phyloP scores from a whole-genome alignment of 78 protist genomes.

The Mastigamoeba balamuthi region DNA sequence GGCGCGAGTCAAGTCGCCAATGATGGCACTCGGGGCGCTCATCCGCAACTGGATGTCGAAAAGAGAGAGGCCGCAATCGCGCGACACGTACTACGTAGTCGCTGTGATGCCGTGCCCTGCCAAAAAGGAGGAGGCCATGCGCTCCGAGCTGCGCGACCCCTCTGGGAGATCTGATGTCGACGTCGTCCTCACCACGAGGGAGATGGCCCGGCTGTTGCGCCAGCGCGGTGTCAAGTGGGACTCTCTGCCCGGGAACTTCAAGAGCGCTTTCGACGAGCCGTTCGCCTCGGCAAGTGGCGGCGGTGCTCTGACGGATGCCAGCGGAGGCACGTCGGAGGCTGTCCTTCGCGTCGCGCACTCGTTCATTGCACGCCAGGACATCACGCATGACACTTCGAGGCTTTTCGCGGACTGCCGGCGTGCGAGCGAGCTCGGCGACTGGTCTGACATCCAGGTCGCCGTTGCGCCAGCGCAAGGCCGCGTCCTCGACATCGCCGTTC shows the following conservation, averaged over 20 bases:
- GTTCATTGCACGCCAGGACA: neutral
- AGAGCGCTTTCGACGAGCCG: neutral
- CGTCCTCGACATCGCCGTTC: neutral
- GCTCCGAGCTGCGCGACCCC: neutral
- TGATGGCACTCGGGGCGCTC: neutral
- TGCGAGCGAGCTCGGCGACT: neutral
- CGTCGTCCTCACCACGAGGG: neutral
- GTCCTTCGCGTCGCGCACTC: neutral
- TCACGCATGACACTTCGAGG: neutral
- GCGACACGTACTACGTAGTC: neutral
- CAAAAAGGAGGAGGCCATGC: neutral
- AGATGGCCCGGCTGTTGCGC: neutral
- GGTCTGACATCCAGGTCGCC: neutral
- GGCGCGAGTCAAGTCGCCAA: neutral
- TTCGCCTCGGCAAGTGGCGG: neutral
- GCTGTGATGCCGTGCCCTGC: neutral
- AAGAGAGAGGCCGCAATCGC: neutral
- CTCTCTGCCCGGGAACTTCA: neutral
- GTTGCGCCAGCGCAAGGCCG: neutral
- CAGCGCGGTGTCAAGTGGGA: neutral
- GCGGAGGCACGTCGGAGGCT: neutral
- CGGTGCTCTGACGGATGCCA: neutral
- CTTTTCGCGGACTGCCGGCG: neutral
- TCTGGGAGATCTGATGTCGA: neutral
- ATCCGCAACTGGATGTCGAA: neutral